phyloP scores from a whole-genome alignment of 2,329 filamentous ascomycete species.

The Phaeosphaeriaceae sp. region DNA sequence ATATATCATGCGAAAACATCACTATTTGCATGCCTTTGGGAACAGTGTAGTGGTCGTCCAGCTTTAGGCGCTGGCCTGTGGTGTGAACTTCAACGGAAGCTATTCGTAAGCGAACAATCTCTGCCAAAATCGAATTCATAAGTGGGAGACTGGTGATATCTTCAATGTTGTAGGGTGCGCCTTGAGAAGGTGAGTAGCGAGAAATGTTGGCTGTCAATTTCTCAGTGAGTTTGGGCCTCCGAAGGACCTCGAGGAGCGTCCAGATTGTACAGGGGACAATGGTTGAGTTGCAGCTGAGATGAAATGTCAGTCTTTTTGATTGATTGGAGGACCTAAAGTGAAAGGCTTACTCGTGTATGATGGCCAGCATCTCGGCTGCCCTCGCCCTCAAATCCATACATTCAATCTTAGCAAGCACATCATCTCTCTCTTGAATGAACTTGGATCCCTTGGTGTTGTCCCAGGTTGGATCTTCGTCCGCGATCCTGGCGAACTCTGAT shows the following conservation, averaged over 20 bases:
- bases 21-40: constrained; percentile 22
- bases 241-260: constrained; percentile 31
- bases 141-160: constrained; percentile 23
- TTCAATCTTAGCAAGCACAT: constrained; percentile 14
- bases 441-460: constrained; percentile 29
- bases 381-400: constrained; percentile 13
- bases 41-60: constrained; percentile 31
- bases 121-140: constrained; percentile 32
- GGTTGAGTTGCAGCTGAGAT: constrained; percentile 21
- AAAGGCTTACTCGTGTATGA: constrained; percentile 32
- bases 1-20: constrained; percentile 32
- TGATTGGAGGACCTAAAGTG: too few species aligned
- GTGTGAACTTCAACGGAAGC: constrained; percentile 18
- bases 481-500: constrained; percentile 19
- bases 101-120: constrained; percentile 30
- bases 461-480: constrained; percentile 18
- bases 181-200: constrained; percentile 12
- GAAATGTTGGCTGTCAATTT: constrained; percentile 18
- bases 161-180: constrained; percentile 21
- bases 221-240: constrained; percentile 24
- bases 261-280: constrained; percentile 31
- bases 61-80: constrained; percentile 8
- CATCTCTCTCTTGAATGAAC: constrained; percentile 28
- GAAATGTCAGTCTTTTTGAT: constrained; percentile 5
- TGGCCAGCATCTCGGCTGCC: constrained; percentile 28